These are phyloP conservation scores for Coelastrella sp. DNA, from an alignment of 139 green algal species.

Conservation along the genomic window DNA sequence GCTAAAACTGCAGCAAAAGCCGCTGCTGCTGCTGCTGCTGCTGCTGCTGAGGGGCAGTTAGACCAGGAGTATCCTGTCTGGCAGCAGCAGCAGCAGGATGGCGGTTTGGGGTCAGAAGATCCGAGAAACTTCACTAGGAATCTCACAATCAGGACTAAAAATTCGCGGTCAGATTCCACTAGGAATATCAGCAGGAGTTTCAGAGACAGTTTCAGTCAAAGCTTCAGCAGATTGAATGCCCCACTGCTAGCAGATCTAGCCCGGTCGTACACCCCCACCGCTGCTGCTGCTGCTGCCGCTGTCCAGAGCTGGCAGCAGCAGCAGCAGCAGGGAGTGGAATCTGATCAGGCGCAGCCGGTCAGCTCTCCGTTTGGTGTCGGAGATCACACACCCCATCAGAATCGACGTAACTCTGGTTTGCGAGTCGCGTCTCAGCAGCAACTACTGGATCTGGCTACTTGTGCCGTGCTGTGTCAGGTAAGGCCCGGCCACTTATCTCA, in stretches of 20 bases:
- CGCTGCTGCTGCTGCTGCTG: not conserved
- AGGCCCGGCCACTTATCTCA: not conserved
- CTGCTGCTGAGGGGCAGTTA: not conserved
- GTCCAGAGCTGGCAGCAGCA: not conserved
- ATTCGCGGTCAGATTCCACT: not conserved
- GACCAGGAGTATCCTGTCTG: not conserved
- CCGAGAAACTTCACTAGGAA: not conserved
- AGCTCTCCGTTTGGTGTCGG: not conserved
- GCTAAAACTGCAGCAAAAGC: constrained; percentile 7
- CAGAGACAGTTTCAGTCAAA: not conserved
- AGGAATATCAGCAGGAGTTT: not conserved
- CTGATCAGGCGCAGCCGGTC: not conserved
- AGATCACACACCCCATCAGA: not conserved
- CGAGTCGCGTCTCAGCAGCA: not conserved
- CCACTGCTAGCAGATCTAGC: not conserved
- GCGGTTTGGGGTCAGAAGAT: no score
- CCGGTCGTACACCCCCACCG: not conserved
- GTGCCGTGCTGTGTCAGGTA: not conserved
- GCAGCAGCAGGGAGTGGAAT: not conserved
- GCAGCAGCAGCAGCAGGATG: not conserved
- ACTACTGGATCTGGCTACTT: not conserved
- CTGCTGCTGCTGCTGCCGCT: constrained; percentile 14
- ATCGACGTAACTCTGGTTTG: no score
- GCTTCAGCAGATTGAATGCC: not conserved
- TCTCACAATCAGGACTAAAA: not conserved